phyloP scores from a whole-genome alignment of 2,329 filamentous ascomycete species.

The Aspergillus pseudonomiae region DNA sequence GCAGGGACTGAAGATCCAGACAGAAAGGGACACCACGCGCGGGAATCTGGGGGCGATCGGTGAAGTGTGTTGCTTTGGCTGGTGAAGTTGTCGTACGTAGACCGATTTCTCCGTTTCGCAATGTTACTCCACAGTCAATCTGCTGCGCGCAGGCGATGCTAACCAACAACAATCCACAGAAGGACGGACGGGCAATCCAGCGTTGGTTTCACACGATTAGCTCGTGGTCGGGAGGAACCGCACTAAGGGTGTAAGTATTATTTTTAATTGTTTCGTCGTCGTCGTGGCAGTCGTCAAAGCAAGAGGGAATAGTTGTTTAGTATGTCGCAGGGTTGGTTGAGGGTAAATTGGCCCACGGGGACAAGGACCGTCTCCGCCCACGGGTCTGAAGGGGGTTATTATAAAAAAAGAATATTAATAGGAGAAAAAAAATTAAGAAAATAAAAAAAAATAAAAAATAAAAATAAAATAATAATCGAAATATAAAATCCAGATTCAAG shows the following conservation, averaged over 20 bases:
- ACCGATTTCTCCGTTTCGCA: constrained; percentile 19
- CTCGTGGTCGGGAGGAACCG: constrained; percentile 14
- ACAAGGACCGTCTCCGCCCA: constrained; percentile 8
- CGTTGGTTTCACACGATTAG: constrained; percentile 23
- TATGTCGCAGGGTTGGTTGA: constrained; percentile 12
- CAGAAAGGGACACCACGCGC: constrained; percentile 1
- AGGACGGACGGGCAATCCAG: constrained; percentile 8
- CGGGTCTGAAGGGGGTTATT: constrained; percentile 8
- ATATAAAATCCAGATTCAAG: constrained; percentile 1
- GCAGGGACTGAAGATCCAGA: constrained; percentile 9
- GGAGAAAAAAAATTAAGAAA: neutral
- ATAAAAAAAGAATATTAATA: constrained; percentile 1
- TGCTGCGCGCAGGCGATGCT: constrained; percentile 11
- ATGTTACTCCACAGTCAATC: constrained; percentile 22
- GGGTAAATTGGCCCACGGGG: constrained; percentile 16
- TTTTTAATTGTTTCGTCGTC: constrained; percentile 14
- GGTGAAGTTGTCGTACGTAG: constrained; percentile 15
- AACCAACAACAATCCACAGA: constrained; percentile 12
- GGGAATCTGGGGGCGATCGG: constrained; percentile 5
- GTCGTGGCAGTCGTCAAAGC: constrained; percentile 17
- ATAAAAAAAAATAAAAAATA: neutral
- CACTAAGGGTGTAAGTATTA: constrained; percentile 4
- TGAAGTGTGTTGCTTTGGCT: constrained; percentile 2
- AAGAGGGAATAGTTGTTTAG: constrained; percentile 6
- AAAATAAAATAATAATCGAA: neutral